Conservation (phyloP, 202 grass and related monocot species). For the Carex arenaria region DNA sequence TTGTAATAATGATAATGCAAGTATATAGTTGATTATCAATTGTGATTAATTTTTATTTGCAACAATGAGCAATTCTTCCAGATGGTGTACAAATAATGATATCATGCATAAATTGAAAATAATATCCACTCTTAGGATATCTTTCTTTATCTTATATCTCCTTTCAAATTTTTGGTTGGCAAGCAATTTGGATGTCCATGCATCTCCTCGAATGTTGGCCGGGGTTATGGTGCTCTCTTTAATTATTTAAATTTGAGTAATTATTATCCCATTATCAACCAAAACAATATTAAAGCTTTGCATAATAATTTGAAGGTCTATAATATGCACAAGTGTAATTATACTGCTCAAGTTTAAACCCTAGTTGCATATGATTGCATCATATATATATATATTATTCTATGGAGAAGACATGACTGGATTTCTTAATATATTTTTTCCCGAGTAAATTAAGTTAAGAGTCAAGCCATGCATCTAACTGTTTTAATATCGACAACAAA, state of each 20-base stretch:
- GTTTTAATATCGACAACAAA: no score
- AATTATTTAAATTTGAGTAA: neutral
- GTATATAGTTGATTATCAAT: neutral
- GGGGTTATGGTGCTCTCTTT: neutral
- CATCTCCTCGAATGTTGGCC: neutral
- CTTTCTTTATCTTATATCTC: neutral
- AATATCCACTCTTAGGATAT: neutral
- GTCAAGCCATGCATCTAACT: no score
- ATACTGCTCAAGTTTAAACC: neutral
- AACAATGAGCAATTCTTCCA: neutral
- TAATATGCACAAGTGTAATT: neutral
- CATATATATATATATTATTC: no score
- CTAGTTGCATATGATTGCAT: no score
- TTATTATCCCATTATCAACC: neutral
- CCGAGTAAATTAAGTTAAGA: no score
- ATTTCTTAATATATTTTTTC: no score
- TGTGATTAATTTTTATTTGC: neutral
- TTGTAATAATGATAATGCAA: neutral
- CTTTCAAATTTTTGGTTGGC: neutral
- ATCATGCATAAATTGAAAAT: slow-evolving; percentile 3
- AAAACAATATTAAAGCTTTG: neutral
- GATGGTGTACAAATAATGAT: neutral
- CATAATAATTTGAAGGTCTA: neutral
- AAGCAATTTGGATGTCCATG: neutral
- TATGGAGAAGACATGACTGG: no score